phyloP scores from a whole-genome alignment of 495 filamentous ascomycete genomes.

The Haplographium delicatum region DNA sequence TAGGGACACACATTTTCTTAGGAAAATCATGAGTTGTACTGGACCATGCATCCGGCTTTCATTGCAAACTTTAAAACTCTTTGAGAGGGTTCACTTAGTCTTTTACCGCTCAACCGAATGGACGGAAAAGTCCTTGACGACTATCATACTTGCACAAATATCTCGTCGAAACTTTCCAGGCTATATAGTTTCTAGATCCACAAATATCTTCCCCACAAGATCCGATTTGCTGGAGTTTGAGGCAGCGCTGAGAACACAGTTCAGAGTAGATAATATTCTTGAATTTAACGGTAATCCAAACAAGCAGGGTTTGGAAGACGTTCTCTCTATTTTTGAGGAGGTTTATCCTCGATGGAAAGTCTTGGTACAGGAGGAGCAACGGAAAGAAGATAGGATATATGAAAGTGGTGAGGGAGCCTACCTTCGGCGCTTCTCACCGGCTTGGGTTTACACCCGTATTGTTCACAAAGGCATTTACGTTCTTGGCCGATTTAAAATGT shows the following conservation, averaged over 20 bases:
- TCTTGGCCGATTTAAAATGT: conserved; percentile 76
- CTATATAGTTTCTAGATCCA: conserved; percentile 85
- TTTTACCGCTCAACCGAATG: conserved; percentile 96
- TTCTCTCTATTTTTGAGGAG: conserved; percentile 67
- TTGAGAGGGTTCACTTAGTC: conserved; percentile 90
- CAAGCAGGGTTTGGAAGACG: conserved; percentile 56
- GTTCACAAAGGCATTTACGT: conserved; percentile 80
- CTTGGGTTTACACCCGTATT: conserved; percentile 91
- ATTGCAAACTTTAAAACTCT: conserved; percentile 67
- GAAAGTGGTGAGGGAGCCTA: conserved; percentile 85
- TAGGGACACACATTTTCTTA: conserved; percentile 56
- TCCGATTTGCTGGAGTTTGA: conserved; percentile 80
- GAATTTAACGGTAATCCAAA: conserved; percentile 72
- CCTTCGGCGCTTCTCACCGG: conserved; percentile 83
- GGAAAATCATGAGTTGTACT: conserved; percentile 74
- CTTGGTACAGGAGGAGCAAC: conserved; percentile 70
- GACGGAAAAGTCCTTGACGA: conserved; percentile 94
- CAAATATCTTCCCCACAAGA: conserved; percentile 81
- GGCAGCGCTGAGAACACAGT: conserved; percentile 76
- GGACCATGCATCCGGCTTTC: conserved; percentile 83
- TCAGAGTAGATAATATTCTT: conserved; percentile 73
- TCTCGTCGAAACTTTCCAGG: conserved; percentile 80
- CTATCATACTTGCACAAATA: conserved; percentile 89
- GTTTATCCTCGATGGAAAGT: conserved; percentile 76
- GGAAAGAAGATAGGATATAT: conserved; percentile 74